Evolutionary conservation across 2,329 filamentous ascomycete species (phyloP).

Genomic region (Aspergillus puulaauensis): DNA sequence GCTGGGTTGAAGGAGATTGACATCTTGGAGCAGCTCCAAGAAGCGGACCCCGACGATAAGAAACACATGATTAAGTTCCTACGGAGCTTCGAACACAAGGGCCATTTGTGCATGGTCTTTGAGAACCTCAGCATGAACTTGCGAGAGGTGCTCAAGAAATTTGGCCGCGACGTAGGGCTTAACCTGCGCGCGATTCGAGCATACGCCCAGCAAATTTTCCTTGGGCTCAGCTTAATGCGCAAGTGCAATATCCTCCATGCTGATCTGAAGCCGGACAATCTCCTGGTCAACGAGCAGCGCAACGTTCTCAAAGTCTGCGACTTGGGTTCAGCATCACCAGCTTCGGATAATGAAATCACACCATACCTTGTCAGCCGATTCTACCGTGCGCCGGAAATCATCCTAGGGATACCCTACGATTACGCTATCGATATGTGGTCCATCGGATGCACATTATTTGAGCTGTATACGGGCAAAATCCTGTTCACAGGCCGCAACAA

Average conservation of each 20-base stretch:
- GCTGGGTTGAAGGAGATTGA: constrained; percentile 93
- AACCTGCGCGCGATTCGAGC: constrained; percentile 82
- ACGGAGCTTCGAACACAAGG: constrained; percentile 87
- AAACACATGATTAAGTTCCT: constrained; percentile 90
- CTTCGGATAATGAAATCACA: constrained; percentile 86
- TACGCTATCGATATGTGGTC: constrained; percentile 97
- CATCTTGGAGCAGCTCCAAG: constrained; percentile 83
- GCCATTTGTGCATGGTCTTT: constrained; percentile 94
- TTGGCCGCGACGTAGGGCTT: constrained; percentile 90
- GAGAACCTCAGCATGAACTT: constrained; percentile 91
- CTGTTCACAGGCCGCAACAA: constrained; percentile 93
- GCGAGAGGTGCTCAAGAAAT: constrained; percentile 91
- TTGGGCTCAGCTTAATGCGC: constrained; percentile 81
- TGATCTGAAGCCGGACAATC: constrained; percentile 97
- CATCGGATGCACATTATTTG: constrained; percentile 93
- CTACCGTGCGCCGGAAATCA: constrained; percentile 95
- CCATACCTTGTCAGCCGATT: constrained; percentile 96
- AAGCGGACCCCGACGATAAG: constrained; percentile 81
- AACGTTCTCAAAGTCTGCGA: constrained; percentile 93
- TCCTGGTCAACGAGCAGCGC: constrained; percentile 81
- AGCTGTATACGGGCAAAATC: constrained; percentile 96
- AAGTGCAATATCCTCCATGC: constrained; percentile 93
- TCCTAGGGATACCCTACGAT: constrained; percentile 93
- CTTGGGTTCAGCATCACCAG: constrained; percentile 91
- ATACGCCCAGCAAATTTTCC: constrained; percentile 93